A percentile compares a stretch with the other conserved stretches of the same genome.
phyloP scores from a whole-genome alignment of 768 basidiomycete genomes.

The Trametes coccinea region DNA sequence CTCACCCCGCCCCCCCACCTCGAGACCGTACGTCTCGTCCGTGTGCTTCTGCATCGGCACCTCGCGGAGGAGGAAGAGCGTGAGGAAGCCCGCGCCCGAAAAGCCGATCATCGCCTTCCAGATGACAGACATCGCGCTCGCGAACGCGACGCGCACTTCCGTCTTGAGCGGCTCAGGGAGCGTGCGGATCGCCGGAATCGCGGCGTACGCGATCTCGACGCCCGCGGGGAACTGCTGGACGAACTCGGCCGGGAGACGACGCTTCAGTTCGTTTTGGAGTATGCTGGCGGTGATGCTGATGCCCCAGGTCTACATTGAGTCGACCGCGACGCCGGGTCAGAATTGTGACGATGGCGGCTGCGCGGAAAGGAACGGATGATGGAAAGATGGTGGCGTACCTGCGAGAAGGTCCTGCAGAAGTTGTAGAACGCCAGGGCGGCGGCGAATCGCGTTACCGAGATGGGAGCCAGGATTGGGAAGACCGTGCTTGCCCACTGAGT shows the following conservation, averaged over 20 bases:
- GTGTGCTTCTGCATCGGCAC: constrained; percentile 22
- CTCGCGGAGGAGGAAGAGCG: constrained; percentile 36
- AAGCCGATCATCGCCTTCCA: constrained; percentile 48
- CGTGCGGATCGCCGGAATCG: constrained; percentile 42
- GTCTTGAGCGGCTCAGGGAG: constrained; percentile 37
- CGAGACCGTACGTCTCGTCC: constrained; percentile 23
- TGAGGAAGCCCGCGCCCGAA: constrained; percentile 37
- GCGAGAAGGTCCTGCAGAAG: constrained; percentile 29
- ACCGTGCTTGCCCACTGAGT: constrained; percentile 20
- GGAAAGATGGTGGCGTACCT: constrained; percentile 13
- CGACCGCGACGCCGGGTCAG: too few species aligned
- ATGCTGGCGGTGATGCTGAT: constrained; percentile 50
- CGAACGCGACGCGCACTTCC: constrained; percentile 45
- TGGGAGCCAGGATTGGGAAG: constrained; percentile 30
- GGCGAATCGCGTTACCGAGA: constrained; percentile 34
- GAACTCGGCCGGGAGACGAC: constrained; percentile 43
- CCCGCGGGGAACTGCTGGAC: constrained; percentile 36
- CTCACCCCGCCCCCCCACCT: not conserved
- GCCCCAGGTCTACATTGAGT: constrained; percentile 45
- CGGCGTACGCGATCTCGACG: constrained; percentile 44
- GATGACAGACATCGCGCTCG: constrained; percentile 38
- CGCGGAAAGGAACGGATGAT: not conserved
- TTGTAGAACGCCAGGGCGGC: constrained; percentile 36
- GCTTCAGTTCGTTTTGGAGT: constrained; percentile 50
- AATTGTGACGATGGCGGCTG: not conserved